Base-by-base conservation (phyloP, 768 basidiomycete species). In the Ramaria sp. region DNA sequence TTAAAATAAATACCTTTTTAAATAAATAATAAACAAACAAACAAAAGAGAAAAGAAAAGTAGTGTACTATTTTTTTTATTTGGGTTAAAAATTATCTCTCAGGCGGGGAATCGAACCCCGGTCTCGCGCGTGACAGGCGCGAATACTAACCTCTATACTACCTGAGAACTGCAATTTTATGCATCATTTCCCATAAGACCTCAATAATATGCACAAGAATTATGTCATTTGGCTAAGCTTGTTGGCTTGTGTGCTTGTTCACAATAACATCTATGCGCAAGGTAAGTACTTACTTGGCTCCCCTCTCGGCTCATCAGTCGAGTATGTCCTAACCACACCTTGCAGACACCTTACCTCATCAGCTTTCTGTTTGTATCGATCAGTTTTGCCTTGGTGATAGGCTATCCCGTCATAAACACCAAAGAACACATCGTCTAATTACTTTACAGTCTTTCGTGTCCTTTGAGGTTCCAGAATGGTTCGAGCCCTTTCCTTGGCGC, bases 81-180 rank as follows among this genome's bases (percentile, higher is more conserved):
- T n/a, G n/a, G n/a, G n/a, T 37, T 1, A 10, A 37, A 57, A 57
- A 57, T 11, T 24, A 12, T 49, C 55, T 57, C 55, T 57, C 55
- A 57, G 55, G 55, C 55, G 55, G 55, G 55, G 55, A 57, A 57
- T 57, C 38, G 55, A 57, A 57, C 55, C 55, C 55, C 55, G 55
- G 55, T 57, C 55, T 57, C 55, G 55, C 55, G 55, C 55, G 55
- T 57, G 55, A 57, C 55, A 57, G 55, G 55, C 55, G 55, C 55
- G 55, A 57, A 57, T 57, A 57, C 55, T 57, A 57, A 57, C 55
- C 55, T 34, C 55, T 57, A 57, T 57, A 57, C 55, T 57, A 57
- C 55, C 55, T 57, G 55, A 57, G 55, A 57, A 7, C 2, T 43
- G 20, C 3, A 19, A 43, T 9, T 37, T 37, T 10, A 1, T 4